Percentiles rank a stretch among this genome's conserved stretches.
Conservation (phyloP, 495 filamentous ascomycete genomes). For the Lasiosphaeris hirsuta region DNA sequence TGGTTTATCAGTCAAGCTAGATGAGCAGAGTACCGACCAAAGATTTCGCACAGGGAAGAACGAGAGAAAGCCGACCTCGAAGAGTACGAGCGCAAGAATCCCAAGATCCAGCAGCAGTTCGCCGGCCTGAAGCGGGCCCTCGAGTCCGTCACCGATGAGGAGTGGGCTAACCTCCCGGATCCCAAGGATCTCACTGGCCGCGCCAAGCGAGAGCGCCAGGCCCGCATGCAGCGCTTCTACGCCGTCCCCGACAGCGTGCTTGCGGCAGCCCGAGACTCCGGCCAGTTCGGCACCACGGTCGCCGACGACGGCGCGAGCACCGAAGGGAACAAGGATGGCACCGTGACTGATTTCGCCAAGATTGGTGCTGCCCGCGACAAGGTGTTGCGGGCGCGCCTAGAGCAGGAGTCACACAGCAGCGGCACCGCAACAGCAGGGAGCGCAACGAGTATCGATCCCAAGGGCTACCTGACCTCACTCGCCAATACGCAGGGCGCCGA, state of each 20-base stretch:
- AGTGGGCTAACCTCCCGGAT: constrained; percentile 94
- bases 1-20: constrained; percentile 70
- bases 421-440: constrained; percentile 74
- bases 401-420: constrained; percentile 73
- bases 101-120: constrained; percentile 98
- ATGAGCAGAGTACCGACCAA: constrained; percentile 84
- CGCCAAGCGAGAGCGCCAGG: constrained; percentile 80
- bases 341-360: constrained; percentile 96
- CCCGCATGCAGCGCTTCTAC: constrained; percentile 82
- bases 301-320: constrained; percentile 66
- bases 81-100: constrained; percentile 94
- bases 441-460: constrained; percentile 88
- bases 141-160: constrained; percentile 84
- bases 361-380: constrained; percentile 94
- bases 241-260: constrained; percentile 97
- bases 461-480: constrained; percentile 91
- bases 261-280: constrained; percentile 72
- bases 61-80: constrained; percentile 87
- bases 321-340: constrained; percentile 64
- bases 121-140: constrained; percentile 91
- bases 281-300: constrained; percentile 80
- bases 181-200: constrained; percentile 95
- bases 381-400: constrained; percentile 84
- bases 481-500: constrained; percentile 73
- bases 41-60: constrained; percentile 80